These are phyloP conservation scores for Hypoxylon sp. DNA, from an alignment of 2,329 filamentous ascomycete genomes.

Conservation along the genomic window DNA sequence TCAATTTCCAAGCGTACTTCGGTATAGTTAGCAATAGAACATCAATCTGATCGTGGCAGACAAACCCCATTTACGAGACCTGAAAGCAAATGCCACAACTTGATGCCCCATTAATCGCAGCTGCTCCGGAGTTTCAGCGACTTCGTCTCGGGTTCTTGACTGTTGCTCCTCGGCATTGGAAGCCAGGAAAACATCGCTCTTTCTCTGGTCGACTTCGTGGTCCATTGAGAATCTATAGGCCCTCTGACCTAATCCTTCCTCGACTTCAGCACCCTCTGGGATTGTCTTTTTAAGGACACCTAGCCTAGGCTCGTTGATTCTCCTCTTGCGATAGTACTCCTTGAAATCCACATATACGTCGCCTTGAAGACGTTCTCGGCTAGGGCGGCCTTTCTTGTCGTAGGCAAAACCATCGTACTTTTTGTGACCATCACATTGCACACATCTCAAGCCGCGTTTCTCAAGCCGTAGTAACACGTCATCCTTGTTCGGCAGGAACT, in stretches of 20 bases:
- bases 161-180: constrained; percentile 3
- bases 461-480: constrained; percentile 13
- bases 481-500: constrained; percentile 11
- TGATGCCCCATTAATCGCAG: constrained; percentile 18
- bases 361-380: constrained; percentile 18
- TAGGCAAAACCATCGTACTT: constrained; percentile 23
- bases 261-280: constrained; percentile 9
- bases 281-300: constrained; percentile 12
- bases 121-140: constrained; percentile 2
- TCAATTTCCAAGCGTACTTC: constrained; percentile 23
- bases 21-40: not conserved
- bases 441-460: constrained; percentile 11
- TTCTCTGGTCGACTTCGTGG: constrained; percentile 14
- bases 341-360: constrained; percentile 25
- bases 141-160: constrained; percentile 1
- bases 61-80: constrained; percentile 23
- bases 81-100: constrained; percentile 18
- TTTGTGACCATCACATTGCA: constrained; percentile 20
- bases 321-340: constrained; percentile 17
- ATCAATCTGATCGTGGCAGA: not conserved
- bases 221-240: constrained; percentile 15
- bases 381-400: not conserved
- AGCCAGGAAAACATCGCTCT: constrained; percentile 14
- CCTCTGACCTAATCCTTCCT: not conserved
- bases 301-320: constrained; percentile 7